These are phyloP conservation scores for Uronychia setigera DNA, from an alignment of 73 alveolate genomes.

Conservation along the genomic window DNA sequence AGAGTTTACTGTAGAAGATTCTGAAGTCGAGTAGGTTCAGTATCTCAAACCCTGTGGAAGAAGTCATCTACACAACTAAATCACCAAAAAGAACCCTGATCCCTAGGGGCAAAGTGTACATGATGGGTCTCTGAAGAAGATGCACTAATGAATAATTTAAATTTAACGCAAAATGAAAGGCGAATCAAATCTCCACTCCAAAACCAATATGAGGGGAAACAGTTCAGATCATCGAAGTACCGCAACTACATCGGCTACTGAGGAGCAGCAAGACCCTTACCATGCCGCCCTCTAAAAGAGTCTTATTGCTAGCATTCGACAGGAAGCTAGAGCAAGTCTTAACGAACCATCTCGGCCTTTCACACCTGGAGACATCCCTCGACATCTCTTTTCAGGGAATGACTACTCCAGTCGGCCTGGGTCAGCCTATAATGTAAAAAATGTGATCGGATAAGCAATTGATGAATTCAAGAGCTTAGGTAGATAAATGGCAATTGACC, in stretches of 20 bases:
- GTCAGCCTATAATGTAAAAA: conserved; percentile 64
- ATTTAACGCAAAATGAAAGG: neutral
- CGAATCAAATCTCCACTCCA: neutral
- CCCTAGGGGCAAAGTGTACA: neutral
- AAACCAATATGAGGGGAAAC: neutral
- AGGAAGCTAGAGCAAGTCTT: conserved; percentile 71
- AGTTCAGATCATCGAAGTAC: neutral
- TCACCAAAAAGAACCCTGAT: too few species aligned
- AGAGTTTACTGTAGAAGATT: neutral
- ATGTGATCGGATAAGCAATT: conserved; percentile 39
- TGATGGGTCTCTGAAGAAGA: too few species aligned
- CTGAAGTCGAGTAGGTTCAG: neutral
- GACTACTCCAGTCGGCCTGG: conserved; percentile 73
- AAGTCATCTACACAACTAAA: too few species aligned
- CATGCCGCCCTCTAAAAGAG: conserved; percentile 37
- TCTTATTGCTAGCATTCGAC: conserved; percentile 45
- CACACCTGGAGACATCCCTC: conserved; percentile 78
- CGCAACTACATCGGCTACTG: neutral
- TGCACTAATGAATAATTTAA: neutral
- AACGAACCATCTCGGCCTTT: conserved; percentile 72
- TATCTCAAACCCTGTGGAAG: too few species aligned
- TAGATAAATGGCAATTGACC: neutral
- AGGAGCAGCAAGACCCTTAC: conserved; percentile 44
- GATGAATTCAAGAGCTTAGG: conserved; percentile 50
- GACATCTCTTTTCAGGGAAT: conserved; percentile 48